These are phyloP conservation scores for Astragalus membranaceus DNA, from an alignment of 306 rosid species.

Conservation along the genomic window DNA sequence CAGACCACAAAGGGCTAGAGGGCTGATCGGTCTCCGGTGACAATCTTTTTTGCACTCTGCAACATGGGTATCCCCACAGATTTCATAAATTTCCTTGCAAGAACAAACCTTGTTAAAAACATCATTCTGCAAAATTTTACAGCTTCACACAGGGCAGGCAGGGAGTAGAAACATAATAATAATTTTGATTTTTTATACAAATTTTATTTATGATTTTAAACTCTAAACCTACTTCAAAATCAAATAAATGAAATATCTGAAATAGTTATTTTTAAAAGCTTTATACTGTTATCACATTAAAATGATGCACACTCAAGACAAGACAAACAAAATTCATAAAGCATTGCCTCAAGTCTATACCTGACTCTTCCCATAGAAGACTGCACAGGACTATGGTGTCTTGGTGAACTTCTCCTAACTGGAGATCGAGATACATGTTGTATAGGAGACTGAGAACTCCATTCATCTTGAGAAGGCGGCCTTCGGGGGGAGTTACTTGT, in stretches of 20 bases:
- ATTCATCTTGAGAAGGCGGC: slow-evolving; percentile 43
- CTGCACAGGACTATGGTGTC: slow-evolving; percentile 31
- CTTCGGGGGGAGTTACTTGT: slow-evolving; percentile 28
- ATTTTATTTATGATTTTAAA: neutral
- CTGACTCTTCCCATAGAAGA: slow-evolving; percentile 51
- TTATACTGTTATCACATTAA: neutral
- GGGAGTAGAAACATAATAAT: neutral
- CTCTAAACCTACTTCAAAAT: neutral
- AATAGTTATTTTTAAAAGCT: neutral
- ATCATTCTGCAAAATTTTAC: neutral
- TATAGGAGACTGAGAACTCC: slow-evolving; percentile 49
- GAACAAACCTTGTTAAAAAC: neutral
- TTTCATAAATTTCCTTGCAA: neutral
- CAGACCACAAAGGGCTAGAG: slow-evolving; percentile 37
- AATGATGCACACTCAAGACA: slow-evolving; percentile 1
- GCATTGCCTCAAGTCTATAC: slow-evolving; percentile 25
- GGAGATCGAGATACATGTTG: slow-evolving; percentile 40
- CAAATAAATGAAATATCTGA: neutral
- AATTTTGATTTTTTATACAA: neutral
- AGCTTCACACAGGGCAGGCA: neutral
- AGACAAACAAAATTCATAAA: neutral
- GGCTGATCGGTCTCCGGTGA: slow-evolving; percentile 28
- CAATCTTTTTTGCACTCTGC: slow-evolving; percentile 36
- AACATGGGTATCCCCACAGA: slow-evolving; percentile 18
- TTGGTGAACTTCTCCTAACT: slow-evolving; percentile 30